These are phyloP conservation scores for Syncephalastrum contaminatum DNA, from an alignment of 371 early-diverging fungal genomes.

Conservation along the genomic window DNA sequence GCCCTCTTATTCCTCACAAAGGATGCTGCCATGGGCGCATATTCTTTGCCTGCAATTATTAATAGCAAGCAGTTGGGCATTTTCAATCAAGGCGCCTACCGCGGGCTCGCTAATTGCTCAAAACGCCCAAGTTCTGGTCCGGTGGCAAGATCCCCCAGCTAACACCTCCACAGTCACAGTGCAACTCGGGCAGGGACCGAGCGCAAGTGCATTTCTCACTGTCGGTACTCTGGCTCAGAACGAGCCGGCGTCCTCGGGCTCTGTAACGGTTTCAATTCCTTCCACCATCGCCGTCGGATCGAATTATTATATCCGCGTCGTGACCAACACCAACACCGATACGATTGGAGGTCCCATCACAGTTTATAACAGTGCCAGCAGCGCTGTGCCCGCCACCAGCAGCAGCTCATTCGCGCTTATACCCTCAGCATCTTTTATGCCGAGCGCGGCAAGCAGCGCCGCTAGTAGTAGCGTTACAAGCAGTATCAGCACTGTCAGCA, in stretches of 20 bases:
- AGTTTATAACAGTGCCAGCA: not conserved
- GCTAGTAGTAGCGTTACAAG: not conserved
- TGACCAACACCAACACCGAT: slow-evolving; percentile 1
- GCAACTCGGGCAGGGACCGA: slow-evolving; percentile 3
- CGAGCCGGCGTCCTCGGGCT: slow-evolving; percentile 2
- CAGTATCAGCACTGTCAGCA: not conserved
- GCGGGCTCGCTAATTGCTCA: too few relatives aligned
- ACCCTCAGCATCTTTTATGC: not conserved
- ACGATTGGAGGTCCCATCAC: slow-evolving; percentile 9
- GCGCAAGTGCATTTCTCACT: not conserved
- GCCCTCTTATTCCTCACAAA: too few relatives aligned
- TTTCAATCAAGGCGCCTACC: too few relatives aligned
- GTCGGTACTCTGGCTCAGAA: slow-evolving; percentile 4
- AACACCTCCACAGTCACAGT: slow-evolving; percentile 2
- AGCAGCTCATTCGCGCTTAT: too few relatives aligned
- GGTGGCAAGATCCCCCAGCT: slow-evolving; percentile 6
- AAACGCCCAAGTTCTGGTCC: slow-evolving; percentile 2
- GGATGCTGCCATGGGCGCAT: too few relatives aligned
- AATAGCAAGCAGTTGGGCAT: too few relatives aligned
- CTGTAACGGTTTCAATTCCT: slow-evolving; percentile 3
- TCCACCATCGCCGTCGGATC: slow-evolving; percentile 1
- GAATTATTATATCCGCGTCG: slow-evolving; percentile 8
- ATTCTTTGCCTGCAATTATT: too few relatives aligned
- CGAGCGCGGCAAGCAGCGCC: not conserved
- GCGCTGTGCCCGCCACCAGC: too few relatives aligned